Base-by-base conservation (phyloP, 1,284 basidiomycete genomes). In the Ceratobasidium sp. region DNA sequence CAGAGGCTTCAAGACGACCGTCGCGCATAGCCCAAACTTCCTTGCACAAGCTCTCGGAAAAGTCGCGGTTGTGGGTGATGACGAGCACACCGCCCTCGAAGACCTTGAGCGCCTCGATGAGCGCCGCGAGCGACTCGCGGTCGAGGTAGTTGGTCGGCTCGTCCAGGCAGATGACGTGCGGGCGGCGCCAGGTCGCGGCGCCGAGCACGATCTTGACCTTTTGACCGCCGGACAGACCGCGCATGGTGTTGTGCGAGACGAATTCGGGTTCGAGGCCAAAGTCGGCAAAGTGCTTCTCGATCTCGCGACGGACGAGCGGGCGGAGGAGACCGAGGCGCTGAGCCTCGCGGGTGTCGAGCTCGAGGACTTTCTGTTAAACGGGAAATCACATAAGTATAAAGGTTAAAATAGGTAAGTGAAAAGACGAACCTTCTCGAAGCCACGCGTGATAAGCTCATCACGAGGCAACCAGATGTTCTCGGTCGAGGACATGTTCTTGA, bases 171-270 rank as follows among this genome's bases (percentile, higher is more conserved):
- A 99, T 94, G 86, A 99, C 87, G 89, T 99, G 98, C 79, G 97
- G 98, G 82, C 96, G 93, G 85, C 96, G 96, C 96, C 97, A 98
- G 65, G 96, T 98, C 66, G 97, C 96, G 82, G 97, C 96, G 87
- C 96, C 97, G 83, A 99, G 95, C 38, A 99, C 97, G 83, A 99
- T 97, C 92, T 99, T 98, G 85, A 98, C 97, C 90, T 99, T 99
- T 88, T 99, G 98, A 86, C 98, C 98, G 87, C 98, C 98, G 79
- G 96, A 98, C 70, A 98, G 92, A 92, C 97, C 97, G 80, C 96
- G 91, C 96, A 97, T 97, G 82, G 92, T 93, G 91, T 97, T 97
- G 91, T 98, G 96, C 50, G 95, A 95, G 81, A 97, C 95, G 86
- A 98, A 98, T 89, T 97, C 96, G 80, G 96, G 88, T 88, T 98